Conservation (phyloP, 2,329 filamentous ascomycete species). For the Talaromyces albobiverticillius region DNA sequence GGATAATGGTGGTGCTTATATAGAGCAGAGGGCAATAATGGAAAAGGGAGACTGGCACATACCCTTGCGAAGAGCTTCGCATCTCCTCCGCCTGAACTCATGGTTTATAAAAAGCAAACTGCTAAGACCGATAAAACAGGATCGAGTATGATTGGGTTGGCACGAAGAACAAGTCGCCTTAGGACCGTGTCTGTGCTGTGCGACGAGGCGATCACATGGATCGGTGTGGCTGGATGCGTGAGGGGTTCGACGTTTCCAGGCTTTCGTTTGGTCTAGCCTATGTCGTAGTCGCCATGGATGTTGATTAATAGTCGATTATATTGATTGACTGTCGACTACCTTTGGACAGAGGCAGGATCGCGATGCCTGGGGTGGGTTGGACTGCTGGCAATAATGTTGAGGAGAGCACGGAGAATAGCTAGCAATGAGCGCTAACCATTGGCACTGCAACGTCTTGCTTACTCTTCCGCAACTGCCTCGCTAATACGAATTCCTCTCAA, state of each 20-base stretch:
- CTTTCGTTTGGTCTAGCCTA: background rate
- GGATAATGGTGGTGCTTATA: background rate
- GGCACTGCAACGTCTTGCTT: too few species aligned
- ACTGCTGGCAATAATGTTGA: too few species aligned
- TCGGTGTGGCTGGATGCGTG: background rate
- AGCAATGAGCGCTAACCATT: too few species aligned
- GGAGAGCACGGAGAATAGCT: too few species aligned
- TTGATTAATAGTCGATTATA: too few species aligned
- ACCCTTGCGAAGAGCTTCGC: constrained; percentile 99
- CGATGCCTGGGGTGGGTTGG: too few species aligned
- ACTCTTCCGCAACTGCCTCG: too few species aligned
- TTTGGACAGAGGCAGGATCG: too few species aligned
- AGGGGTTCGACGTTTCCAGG: constrained; percentile 5
- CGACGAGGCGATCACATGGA: constrained; percentile 9
- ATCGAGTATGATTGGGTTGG: constrained; percentile 1
- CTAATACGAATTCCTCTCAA: too few species aligned
- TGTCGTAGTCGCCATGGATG: background rate
- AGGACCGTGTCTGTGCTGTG: constrained; percentile 4
- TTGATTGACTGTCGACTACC: too few species aligned
- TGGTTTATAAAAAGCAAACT: constrained; percentile 32
- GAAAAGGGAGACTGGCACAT: constrained; percentile 40
- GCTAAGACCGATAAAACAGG: background rate
- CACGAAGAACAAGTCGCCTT: background rate
- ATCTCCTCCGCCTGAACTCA: constrained; percentile 77
- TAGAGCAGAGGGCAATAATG: background rate